Conservation (phyloP, 371 early-diverging fungal genomes). For the Batrachochytrium dendrobatidis region DNA sequence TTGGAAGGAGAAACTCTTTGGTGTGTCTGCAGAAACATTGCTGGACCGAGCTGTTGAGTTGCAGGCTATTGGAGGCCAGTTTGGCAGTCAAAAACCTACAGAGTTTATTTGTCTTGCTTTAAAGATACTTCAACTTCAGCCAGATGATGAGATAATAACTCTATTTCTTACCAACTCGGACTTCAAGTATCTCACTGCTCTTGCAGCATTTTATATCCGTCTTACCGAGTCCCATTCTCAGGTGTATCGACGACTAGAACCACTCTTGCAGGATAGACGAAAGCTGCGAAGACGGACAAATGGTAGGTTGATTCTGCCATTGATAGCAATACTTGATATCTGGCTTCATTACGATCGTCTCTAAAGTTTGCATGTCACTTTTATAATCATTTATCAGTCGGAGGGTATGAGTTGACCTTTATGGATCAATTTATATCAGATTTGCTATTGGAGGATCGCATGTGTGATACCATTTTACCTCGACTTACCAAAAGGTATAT, state of each 20-base stretch:
- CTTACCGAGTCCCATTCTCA: conserved; percentile 68
- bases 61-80: conserved; percentile 74
- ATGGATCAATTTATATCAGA: conserved; percentile 91
- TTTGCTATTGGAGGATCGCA: conserved; percentile 68
- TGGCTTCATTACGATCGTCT: too few relatives aligned
- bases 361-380: too few relatives aligned
- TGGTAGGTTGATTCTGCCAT: too few relatives aligned
- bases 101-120: conserved; percentile 83
- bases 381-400: conserved; percentile 16
- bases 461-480: conserved; percentile 86
- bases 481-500: conserved; percentile 67
- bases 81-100: conserved; percentile 78
- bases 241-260: conserved; percentile 80
- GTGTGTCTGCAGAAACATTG: conserved; percentile 79
- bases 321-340: too few relatives aligned
- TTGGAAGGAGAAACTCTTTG: conserved; percentile 96
- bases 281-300: conserved; percentile 64
- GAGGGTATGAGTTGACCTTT: conserved; percentile 50
- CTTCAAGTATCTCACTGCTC: conserved; percentile 80
- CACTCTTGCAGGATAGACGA: conserved; percentile 73
- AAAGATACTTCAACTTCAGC: conserved; percentile 86
- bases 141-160: conserved; percentile 74
- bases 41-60: conserved; percentile 84
- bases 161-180: conserved; percentile 70
- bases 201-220: conserved; percentile 84